A percentile compares a stretch with the other conserved stretches of the same genome.
Evolutionary conservation across 2,329 filamentous ascomycete genomes (phyloP).

Genomic region (Fusarium beomiforme): DNA sequence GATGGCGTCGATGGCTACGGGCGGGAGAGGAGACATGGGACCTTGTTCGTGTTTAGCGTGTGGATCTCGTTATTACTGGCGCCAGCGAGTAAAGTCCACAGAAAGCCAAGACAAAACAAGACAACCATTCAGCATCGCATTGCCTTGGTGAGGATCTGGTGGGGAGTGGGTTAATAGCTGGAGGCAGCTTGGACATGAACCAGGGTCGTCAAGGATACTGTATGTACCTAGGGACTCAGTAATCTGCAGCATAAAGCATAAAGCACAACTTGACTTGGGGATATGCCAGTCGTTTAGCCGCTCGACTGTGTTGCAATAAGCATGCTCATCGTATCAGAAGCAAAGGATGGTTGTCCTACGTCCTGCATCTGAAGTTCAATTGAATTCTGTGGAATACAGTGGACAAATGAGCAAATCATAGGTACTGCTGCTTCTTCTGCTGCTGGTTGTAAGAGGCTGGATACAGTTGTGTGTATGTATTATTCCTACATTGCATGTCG

Average conservation of each 20-base stretch:
- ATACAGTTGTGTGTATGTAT: constrained; percentile 31
- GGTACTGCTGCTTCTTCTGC: neutral
- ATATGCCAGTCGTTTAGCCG: constrained; percentile 25
- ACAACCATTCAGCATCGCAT: constrained; percentile 34
- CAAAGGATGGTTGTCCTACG: constrained; percentile 24
- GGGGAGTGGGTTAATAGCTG: constrained; percentile 35
- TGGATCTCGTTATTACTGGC: constrained; percentile 37
- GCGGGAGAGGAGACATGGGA: constrained; percentile 44
- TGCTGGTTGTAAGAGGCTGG: constrained; percentile 32
- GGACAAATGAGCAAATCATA: constrained; percentile 17
- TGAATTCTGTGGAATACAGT: constrained; percentile 37
- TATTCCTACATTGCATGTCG: constrained; percentile 31
- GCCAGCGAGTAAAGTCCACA: constrained; percentile 30
- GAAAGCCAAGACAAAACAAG: constrained; percentile 31
- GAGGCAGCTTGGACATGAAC: constrained; percentile 21
- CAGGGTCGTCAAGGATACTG: constrained; percentile 9
- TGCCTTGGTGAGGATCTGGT: constrained; percentile 31
- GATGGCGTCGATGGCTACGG: constrained; percentile 45
- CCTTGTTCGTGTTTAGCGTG: constrained; percentile 43
- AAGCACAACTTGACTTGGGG: constrained; percentile 16
- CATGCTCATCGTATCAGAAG: constrained; percentile 23
- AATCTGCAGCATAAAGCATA: constrained; percentile 16
- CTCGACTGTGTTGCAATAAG: constrained; percentile 17
- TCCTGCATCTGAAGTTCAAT: constrained; percentile 22
- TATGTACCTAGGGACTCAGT: constrained; percentile 16